Base-by-base conservation (phyloP, 305 asterid genomes). In the Nicotiana rustica region DNA sequence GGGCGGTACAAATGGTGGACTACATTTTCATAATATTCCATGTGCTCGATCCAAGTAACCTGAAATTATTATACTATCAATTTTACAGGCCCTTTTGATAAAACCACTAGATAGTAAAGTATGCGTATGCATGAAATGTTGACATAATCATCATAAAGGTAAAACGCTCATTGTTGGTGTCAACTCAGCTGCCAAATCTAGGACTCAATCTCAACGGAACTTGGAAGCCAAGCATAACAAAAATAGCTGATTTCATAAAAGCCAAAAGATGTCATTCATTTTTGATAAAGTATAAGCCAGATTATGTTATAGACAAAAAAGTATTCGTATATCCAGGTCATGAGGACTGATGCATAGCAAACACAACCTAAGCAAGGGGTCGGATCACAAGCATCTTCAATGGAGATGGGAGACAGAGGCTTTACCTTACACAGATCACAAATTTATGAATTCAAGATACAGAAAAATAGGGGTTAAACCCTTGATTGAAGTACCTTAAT, bases 1-100 rank as follows among this genome's bases (percentile, higher is more conserved):
- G 98, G 93, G 65, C 86, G 92, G 81, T 78, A 95, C 61, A 85
- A 79, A 21, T 88, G 85, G 70, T 91, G 94, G 78, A 92, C 73
- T 8, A 13, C 62, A 41, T 61, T 89, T 78, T 91, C 93, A 49
- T 93, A 92, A 75, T 91, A 93, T 79, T 91, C 93, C 76, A 89
- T 88, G 89, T 95, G 98, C 83, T 93, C 98, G 29, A 92, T 57
- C 98, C 98, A 95, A 3, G 89, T 90, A 81, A 95, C 94, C 98
- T 95, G 92, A 76, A 67, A 87, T 65, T 31, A 13, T 66, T 31
- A 14, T 1, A 44, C 52, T 44, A 64, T 64, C 38, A 64, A 65
- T 10, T 65, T 65, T 62, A 4, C 6, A 29, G 25, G 59, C 59
- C 59, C 17, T 52, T 67, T 2, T 31, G 25, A 67, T 5, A 18